These are phyloP conservation scores for Cladosporium phlei DNA, from an alignment of 2,329 filamentous ascomycete genomes.

Conservation along the genomic window DNA sequence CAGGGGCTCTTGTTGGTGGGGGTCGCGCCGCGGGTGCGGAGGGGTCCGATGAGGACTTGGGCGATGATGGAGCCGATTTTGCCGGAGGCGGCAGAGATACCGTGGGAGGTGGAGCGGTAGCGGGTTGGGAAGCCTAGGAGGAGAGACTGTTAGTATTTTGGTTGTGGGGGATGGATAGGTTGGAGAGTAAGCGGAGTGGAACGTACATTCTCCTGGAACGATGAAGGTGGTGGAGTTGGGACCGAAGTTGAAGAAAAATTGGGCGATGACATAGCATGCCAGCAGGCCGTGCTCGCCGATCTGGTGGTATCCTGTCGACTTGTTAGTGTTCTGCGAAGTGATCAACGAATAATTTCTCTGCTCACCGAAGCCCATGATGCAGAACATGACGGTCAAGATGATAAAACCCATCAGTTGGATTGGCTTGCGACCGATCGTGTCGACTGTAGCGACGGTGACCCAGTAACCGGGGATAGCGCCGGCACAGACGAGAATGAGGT, in stretches of 20 bases:
- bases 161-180: not conserved
- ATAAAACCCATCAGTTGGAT: constrained; percentile 60
- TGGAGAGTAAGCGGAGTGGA: not conserved
- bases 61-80: constrained; percentile 49
- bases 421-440: constrained; percentile 70
- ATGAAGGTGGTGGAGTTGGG: constrained; percentile 51
- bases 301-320: constrained; percentile 33
- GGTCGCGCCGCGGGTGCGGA: constrained; percentile 50
- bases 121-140: constrained; percentile 44
- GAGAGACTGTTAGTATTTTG: not conserved
- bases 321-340: not conserved
- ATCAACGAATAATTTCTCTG: not conserved
- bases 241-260: constrained; percentile 53
- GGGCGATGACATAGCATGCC: constrained; percentile 43
- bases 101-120: constrained; percentile 45
- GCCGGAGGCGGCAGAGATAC: constrained; percentile 45
- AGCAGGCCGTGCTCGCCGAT: constrained; percentile 41
- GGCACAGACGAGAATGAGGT: constrained; percentile 72
- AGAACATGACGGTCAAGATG: constrained; percentile 46
- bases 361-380: constrained; percentile 43
- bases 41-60: constrained; percentile 46
- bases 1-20: constrained; percentile 55
- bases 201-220: constrained; percentile 40
- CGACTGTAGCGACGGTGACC: constrained; percentile 69
- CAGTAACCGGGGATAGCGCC: constrained; percentile 79